These are phyloP conservation scores for Trametes villosa DNA, from an alignment of 768 basidiomycete genomes.

Conservation along the genomic window DNA sequence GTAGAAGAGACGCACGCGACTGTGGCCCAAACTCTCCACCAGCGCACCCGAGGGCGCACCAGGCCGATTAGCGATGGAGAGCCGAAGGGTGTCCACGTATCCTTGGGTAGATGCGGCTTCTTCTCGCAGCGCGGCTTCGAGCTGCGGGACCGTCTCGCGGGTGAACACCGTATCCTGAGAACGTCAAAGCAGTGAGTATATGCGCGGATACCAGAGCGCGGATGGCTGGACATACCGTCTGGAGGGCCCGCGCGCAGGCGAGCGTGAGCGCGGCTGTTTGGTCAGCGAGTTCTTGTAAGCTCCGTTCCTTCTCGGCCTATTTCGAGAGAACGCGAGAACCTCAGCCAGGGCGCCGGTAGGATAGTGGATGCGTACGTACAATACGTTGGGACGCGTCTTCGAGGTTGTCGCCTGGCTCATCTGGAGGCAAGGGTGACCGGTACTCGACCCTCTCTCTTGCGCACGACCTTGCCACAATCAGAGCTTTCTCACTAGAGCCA, in stretches of 20 bases:
- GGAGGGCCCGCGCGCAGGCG: conserved; percentile 9
- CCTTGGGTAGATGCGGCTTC: conserved; percentile 11
- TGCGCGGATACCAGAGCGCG: too few relatives aligned
- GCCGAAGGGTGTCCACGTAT: conserved; percentile 20
- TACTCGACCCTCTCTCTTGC: conserved; percentile 8
- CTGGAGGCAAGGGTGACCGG: conserved; percentile 4
- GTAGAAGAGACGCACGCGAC: conserved; percentile 5
- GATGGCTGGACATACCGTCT: background rate
- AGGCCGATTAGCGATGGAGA: conserved; percentile 14
- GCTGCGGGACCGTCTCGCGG: conserved; percentile 9
- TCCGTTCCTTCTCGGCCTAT: conserved; percentile 17
- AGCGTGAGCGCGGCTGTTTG: conserved; percentile 4
- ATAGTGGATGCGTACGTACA: background rate
- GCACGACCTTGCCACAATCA: conserved; percentile 1
- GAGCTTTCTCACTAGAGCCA: background rate
- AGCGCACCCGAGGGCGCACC: too few relatives aligned
- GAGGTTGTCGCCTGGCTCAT: background rate
- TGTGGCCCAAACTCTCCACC: background rate
- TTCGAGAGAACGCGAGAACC: background rate
- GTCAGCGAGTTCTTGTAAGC: conserved; percentile 15
- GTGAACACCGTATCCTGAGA: conserved; percentile 3
- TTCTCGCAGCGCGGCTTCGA: conserved; percentile 1
- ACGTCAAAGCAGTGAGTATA: background rate
- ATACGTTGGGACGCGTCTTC: conserved; percentile 2
- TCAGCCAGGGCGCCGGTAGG: background rate